Evolutionary conservation across 257 asterid species (phyloP).

Genomic region (Cordia subcordata): DNA sequence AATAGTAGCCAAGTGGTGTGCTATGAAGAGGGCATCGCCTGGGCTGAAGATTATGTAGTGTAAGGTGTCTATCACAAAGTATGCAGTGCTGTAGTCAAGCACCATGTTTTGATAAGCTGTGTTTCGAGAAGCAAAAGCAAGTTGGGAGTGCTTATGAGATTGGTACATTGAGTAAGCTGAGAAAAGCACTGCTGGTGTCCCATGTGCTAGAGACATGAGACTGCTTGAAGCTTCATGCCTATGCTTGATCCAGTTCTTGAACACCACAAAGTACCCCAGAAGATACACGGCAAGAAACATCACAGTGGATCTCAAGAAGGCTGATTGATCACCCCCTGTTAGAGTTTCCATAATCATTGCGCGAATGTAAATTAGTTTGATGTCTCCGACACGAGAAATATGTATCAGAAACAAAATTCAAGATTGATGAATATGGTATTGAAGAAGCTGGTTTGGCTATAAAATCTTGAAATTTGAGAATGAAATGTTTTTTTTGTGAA

Average conservation of each 20-base stretch:
- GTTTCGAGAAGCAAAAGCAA: conserved; percentile 34
- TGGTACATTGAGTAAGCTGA: conserved; percentile 35
- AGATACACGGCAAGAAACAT: conserved; percentile 45
- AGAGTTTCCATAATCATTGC: conserved; percentile 33
- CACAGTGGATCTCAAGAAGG: conserved; percentile 30
- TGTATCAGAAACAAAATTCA: too few relatives aligned
- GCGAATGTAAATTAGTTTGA: neutral
- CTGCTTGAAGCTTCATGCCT: conserved; percentile 66
- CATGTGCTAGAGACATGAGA: conserved; percentile 60
- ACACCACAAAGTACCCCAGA: conserved; percentile 35
- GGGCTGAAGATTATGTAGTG: conserved; percentile 56
- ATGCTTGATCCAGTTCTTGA: conserved; percentile 52
- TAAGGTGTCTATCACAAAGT: conserved; percentile 55
- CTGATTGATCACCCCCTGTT: conserved; percentile 16
- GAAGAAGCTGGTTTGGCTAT: too few relatives aligned
- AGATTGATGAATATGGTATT: too few relatives aligned
- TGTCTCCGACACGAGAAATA: too few relatives aligned
- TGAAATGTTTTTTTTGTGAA: too few relatives aligned
- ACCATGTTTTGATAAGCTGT: conserved; percentile 41
- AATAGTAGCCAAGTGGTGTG: conserved; percentile 73
- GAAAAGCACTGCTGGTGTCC: conserved; percentile 47
- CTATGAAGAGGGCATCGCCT: conserved; percentile 49
- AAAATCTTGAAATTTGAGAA: too few relatives aligned
- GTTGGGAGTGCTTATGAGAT: conserved; percentile 23
- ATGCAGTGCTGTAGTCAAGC: conserved; percentile 66